These are phyloP conservation scores for Torrubiella hemipterigena DNA, from an alignment of 2,329 filamentous ascomycete species.

Conservation along the genomic window DNA sequence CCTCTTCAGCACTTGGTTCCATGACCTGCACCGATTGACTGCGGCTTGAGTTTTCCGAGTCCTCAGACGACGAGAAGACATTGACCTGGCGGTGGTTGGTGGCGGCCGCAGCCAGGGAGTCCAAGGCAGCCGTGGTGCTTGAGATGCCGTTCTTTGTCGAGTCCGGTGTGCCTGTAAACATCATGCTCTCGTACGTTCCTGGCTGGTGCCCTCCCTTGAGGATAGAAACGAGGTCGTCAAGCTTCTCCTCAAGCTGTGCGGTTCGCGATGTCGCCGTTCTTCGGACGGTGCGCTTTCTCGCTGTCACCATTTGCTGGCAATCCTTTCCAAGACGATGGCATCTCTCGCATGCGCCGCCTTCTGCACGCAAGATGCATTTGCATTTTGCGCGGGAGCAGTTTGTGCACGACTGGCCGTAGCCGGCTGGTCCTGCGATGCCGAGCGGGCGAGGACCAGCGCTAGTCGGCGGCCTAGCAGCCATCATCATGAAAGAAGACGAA, in stretches of 20 bases:
- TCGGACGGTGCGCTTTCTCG: conserved; percentile 23
- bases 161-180: conserved; percentile 7
- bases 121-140: conserved; percentile 17
- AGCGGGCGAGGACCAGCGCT: too few relatives aligned
- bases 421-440: too few relatives aligned
- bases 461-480: too few relatives aligned
- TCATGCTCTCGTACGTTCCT: conserved; percentile 3
- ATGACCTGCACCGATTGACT: background rate
- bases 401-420: conserved; percentile 31
- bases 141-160: conserved; percentile 6
- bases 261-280: conserved; percentile 22
- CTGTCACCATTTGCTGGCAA: conserved; percentile 30
- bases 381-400: conserved; percentile 36
- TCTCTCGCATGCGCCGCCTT: conserved; percentile 22
- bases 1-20: conserved; percentile 22
- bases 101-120: conserved; percentile 23
- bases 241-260: conserved; percentile 36
- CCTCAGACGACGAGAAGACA: background rate
- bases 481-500: too few relatives aligned
- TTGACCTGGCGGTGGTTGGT: conserved; percentile 7
- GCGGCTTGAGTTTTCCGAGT: background rate
- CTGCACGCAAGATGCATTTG: conserved; percentile 30
- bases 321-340: conserved; percentile 34
- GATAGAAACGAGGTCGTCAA: conserved; percentile 35
- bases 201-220: conserved; percentile 18